Conservation (phyloP, 805 yeast species). For the Candida golubevii region DNA sequence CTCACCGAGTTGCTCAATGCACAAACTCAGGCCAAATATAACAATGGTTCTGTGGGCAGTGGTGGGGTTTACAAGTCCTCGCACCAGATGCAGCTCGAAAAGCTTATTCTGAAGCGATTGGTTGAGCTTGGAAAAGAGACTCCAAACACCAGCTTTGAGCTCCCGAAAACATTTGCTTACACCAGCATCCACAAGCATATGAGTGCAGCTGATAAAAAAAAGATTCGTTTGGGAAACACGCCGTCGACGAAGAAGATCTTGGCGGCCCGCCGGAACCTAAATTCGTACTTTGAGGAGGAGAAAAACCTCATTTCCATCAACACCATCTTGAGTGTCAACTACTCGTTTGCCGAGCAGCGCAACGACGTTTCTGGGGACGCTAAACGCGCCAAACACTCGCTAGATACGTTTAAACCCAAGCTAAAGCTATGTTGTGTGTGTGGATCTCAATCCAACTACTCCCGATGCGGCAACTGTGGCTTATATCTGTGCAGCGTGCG, state of each 20-base stretch:
- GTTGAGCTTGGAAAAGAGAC: slow-evolving; percentile 34
- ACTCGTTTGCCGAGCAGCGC: slow-evolving; percentile 37
- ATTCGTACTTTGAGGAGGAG: slow-evolving; percentile 44
- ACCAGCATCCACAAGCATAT: slow-evolving; percentile 26
- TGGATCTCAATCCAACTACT: slow-evolving; percentile 33
- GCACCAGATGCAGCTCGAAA: slow-evolving; percentile 40
- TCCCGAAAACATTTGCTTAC: slow-evolving; percentile 39
- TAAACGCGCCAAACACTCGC: slow-evolving; percentile 15
- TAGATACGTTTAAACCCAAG: slow-evolving; percentile 25
- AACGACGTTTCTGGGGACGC: slow-evolving; percentile 16
- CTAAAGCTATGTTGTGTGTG: slow-evolving; percentile 40
- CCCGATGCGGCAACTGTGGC: slow-evolving; percentile 39
- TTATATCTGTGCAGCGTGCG: slow-evolving; percentile 37
- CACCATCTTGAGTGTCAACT: slow-evolving; percentile 37
- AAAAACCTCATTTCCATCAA: slow-evolving; percentile 40
- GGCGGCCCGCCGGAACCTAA: slow-evolving; percentile 40
- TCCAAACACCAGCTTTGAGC: slow-evolving; percentile 30
- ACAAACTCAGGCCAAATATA: slow-evolving; percentile 33
- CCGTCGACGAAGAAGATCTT: slow-evolving; percentile 41
- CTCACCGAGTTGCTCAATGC: slow-evolving; percentile 40
- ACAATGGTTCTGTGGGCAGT: slow-evolving; percentile 18
- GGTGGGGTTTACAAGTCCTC: slow-evolving; percentile 36
- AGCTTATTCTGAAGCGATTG: slow-evolving; percentile 33
- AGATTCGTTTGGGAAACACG: slow-evolving; percentile 37
- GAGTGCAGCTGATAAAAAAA: slow-evolving; percentile 20